Evolutionary conservation across 345 rosid species (phyloP).

Genomic region (Ceriops decandra): DNA sequence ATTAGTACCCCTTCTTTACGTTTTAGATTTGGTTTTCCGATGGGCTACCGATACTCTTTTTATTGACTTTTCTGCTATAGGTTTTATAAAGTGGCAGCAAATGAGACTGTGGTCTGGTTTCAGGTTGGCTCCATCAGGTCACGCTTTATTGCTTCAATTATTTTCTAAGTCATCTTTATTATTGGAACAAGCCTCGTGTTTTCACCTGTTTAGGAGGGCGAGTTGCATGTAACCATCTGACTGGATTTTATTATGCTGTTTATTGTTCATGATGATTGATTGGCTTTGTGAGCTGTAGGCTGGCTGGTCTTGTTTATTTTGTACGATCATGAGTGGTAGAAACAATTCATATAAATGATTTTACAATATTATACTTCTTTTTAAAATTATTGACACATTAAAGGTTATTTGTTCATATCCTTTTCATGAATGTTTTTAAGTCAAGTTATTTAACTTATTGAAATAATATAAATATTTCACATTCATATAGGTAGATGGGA

Average conservation of each 20-base stretch:
- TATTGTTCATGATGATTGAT: not conserved
- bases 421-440: too few relatives aligned
- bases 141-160: constrained; percentile 47
- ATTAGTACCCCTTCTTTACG: not conserved
- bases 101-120: constrained; percentile 82
- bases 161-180: constrained; percentile 16
- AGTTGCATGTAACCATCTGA: not conserved
- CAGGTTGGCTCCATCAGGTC: constrained; percentile 99
- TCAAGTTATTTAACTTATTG: too few relatives aligned
- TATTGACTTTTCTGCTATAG: constrained; percentile 33
- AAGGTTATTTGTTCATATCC: too few relatives aligned
- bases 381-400: too few relatives aligned
- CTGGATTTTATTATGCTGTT: not conserved
- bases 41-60: not conserved
- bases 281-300: not conserved
- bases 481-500: too few relatives aligned
- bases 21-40: constrained; percentile 4
- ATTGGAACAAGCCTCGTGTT: not conserved
- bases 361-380: too few relatives aligned
- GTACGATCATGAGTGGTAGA: too few relatives aligned
- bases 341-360: too few relatives aligned
- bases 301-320: not conserved
- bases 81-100: constrained; percentile 72
- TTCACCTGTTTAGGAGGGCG: not conserved
- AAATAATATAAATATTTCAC: too few relatives aligned